Evolutionary conservation across 768 basidiomycete genomes (phyloP).

Genomic region (Podaxis rugospora): DNA sequence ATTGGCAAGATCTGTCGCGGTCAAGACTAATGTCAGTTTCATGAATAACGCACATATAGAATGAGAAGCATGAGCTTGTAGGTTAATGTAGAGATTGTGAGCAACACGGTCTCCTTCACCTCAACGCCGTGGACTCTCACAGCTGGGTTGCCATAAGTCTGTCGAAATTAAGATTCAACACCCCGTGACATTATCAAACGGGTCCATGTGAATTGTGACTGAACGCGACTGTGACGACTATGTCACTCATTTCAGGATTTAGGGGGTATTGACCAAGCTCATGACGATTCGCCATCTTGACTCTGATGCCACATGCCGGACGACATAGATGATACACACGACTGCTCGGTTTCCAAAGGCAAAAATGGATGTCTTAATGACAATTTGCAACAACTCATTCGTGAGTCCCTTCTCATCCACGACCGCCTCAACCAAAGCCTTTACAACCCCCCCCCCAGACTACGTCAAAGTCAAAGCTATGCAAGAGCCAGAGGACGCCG

Average conservation of each 20-base stretch:
- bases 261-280: constrained; percentile 1
- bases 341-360: neutral
- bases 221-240: constrained; percentile 8
- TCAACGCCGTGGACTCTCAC: constrained; percentile 3
- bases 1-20: constrained; percentile 1
- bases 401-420: neutral
- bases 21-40: neutral
- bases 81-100: neutral
- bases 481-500: neutral
- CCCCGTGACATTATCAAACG: neutral
- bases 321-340: neutral
- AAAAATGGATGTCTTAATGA: neutral
- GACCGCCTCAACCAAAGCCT: neutral
- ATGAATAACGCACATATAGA: neutral
- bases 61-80: constrained; percentile 1
- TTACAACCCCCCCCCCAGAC: neutral
- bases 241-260: neutral
- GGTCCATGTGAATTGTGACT: constrained; percentile 12
- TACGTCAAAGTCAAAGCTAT: constrained; percentile 1
- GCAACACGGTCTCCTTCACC: neutral
- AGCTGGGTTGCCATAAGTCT: neutral
- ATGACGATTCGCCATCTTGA: neutral
- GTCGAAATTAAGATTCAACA: neutral
- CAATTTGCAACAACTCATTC: neutral
- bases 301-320: neutral